Evolutionary conservation across 2,329 filamentous ascomycete species (phyloP), one percentile per base, ranked within the genome.

Genomic region (Ceratocystis cacaofunesta): DNA sequence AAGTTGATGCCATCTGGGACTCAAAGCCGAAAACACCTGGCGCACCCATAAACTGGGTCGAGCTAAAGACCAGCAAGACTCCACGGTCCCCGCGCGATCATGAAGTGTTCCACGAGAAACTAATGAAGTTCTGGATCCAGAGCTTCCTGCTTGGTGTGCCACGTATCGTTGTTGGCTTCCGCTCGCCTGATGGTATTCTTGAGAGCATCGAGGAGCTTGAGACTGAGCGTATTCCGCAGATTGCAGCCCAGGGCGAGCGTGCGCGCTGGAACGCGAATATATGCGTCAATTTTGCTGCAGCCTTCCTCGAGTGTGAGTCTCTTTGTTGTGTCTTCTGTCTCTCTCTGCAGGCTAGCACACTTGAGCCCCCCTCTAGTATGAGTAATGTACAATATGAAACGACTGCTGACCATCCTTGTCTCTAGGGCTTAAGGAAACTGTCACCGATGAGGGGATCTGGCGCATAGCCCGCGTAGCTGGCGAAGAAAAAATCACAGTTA

Each of bases 101-200:
- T 72, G 75, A 86, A 22, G 87, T 85, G 68, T 96, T 92, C 73
- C 89, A 96, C 75, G 84, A 89, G 61, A 97, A 97, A 74, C 81
- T 97, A 65, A 83, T 95, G 75, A 95, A 95, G 72, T 96, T 92
- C 76, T 99, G 94, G 94, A 90, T 92, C 15, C 94, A 97, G 74
- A 95, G 89, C 0, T 99, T 96, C 72, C 80, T 99, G 1, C 85
- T 99, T 1, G 92, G 92, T 50, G 92, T 97, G 0, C 90, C 91
- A 0, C 94, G 87, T 70, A 90, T 99, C 69, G 85, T 96, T 58
- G 88, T 99, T 36, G 94, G 94, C 0, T 96, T 94, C 73, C 85
- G 94, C 61, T 86, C 83, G 43, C 83, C 75, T 19, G 75, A 65
- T 65, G 92, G 94, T 6, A 82, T 89, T 64, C 78, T 99, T 25